Percentiles rank a stretch among this genome's conserved stretches.
Evolutionary conservation across 2,329 filamentous ascomycete genomes (phyloP).

Genomic region (Hymenoscyphus fructigenus): DNA sequence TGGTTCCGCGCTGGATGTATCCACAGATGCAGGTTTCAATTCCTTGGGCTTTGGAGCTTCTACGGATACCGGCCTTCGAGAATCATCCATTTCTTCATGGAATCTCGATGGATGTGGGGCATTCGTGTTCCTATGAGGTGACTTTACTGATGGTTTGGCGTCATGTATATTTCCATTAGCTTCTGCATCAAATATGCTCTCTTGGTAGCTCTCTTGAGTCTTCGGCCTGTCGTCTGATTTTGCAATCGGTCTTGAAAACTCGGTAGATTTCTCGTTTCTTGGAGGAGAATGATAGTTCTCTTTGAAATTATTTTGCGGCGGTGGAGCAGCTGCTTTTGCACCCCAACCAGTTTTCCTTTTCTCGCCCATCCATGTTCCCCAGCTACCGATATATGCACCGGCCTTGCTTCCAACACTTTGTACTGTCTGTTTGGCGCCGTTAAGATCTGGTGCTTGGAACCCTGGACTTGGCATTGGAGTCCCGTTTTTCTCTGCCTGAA

Average conservation of each 20-base stretch:
- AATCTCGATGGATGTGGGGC: conserved; percentile 17
- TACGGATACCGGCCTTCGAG: too few species aligned
- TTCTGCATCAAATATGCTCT: conserved; percentile 38
- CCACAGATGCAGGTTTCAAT: background rate
- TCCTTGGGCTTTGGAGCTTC: background rate
- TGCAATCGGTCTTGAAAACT: conserved; percentile 1
- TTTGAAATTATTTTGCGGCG: conserved; percentile 23
- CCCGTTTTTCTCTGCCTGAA: conserved; percentile 28
- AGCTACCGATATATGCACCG: conserved; percentile 65
- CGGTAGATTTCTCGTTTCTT: conserved; percentile 19
- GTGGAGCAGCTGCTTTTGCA: background rate
- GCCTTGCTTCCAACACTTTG: conserved; percentile 55
- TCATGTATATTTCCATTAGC: background rate
- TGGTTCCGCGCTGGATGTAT: background rate
- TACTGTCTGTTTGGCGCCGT: conserved; percentile 47
- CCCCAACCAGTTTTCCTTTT: conserved; percentile 58
- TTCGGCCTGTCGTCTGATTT: conserved; percentile 25
- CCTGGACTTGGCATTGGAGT: conserved; percentile 21
- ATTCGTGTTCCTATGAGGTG: background rate
- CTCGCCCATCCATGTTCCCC: conserved; percentile 71
- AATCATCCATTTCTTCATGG: conserved; percentile 21
- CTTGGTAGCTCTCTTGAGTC: conserved; percentile 32
- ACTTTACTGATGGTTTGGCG: conserved; percentile 3
- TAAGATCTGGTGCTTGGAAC: conserved; percentile 37
- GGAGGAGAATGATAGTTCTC: conserved; percentile 15